These are phyloP conservation scores for Coemansia guatemalensis DNA, from an alignment of 192 early-diverging fungal species.

Conservation along the genomic window DNA sequence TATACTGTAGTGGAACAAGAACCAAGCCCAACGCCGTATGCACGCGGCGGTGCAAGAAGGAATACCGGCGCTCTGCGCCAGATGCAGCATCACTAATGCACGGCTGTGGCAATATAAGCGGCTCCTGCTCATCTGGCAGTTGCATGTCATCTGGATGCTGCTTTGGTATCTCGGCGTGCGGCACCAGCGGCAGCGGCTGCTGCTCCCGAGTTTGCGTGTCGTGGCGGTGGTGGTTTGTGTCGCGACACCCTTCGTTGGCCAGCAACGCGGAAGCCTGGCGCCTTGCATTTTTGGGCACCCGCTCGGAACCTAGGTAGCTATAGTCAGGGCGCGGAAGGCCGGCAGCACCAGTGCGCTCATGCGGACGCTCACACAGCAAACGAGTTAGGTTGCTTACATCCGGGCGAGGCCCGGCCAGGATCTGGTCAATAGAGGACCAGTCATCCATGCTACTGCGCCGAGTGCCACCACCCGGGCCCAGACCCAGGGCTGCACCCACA, in stretches of 20 bases:
- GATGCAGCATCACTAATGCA: slow-evolving; percentile 3
- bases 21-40: slow-evolving; percentile 19
- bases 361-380: slow-evolving; percentile 34
- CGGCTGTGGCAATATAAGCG: slow-evolving; percentile 11
- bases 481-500: slow-evolving; percentile 6
- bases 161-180: slow-evolving; percentile 10
- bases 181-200: slow-evolving; percentile 13
- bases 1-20: slow-evolving; percentile 59
- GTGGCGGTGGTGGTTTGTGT: not conserved
- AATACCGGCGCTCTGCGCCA: slow-evolving; percentile 8
- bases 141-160: slow-evolving; percentile 6
- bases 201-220: not conserved
- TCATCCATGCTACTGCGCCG: slow-evolving; percentile 35
- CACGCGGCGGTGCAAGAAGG: slow-evolving; percentile 30
- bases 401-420: slow-evolving; percentile 24
- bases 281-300: slow-evolving; percentile 47
- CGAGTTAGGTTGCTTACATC: slow-evolving; percentile 35
- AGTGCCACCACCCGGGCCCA: slow-evolving; percentile 7
- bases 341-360: not conserved
- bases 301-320: slow-evolving; percentile 24
- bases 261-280: not conserved
- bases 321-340: slow-evolving; percentile 32
- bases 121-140: slow-evolving; percentile 14
- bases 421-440: slow-evolving; percentile 42
- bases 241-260: not conserved